Evolutionary conservation across 2,329 filamentous ascomycete species (phyloP), one percentile per base, ranked within the genome.

Genomic region (Bertia moriformis): DNA sequence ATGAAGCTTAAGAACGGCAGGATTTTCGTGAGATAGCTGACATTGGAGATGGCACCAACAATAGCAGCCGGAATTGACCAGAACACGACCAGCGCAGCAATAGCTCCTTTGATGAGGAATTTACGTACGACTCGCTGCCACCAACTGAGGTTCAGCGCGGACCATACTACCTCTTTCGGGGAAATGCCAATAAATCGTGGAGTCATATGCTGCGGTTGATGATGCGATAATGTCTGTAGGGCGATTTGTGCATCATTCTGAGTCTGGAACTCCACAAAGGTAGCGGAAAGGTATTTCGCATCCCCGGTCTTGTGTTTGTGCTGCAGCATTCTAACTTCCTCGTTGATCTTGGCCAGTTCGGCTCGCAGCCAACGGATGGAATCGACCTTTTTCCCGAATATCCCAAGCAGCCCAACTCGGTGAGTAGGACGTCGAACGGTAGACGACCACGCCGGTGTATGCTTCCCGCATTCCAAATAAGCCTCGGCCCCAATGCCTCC

Each of bases 51-150:
- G 14, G 54, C 41, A 51, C 61, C 62, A 38, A 64, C 58, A 35
- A 63, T 52, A 7, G 59, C 57, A 5, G 64, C 61, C 20, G 62
- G 62, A 18, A 66, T 49, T 3, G 61, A 57, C 49, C 57, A 66
- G 51, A 66, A 66, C 36, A 66, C 54, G 43, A 62, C 59, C 46
- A 63, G 51, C 12, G 56, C 52, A 27, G 49, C 46, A 39, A 65
- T 52, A 43, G 64, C 55, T 4, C 51, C 51, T 3, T 58, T 61
- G 15, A 54, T 54, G n/a, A 50, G 39, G 3, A 51, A 39, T 43
- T 52, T 57, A 27, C 54, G 44, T 35, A 44, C 42, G 44, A 47
- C 42, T 17, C 54, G 51, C n/a, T 27, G 22, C 22, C 22, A 27
- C 22, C 22, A 27, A n/a, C 22, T 27, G 7, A 27, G 22, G 22